Base-by-base conservation (phyloP, 495 filamentous ascomycete genomes). In the Penicillium goetzii region DNA sequence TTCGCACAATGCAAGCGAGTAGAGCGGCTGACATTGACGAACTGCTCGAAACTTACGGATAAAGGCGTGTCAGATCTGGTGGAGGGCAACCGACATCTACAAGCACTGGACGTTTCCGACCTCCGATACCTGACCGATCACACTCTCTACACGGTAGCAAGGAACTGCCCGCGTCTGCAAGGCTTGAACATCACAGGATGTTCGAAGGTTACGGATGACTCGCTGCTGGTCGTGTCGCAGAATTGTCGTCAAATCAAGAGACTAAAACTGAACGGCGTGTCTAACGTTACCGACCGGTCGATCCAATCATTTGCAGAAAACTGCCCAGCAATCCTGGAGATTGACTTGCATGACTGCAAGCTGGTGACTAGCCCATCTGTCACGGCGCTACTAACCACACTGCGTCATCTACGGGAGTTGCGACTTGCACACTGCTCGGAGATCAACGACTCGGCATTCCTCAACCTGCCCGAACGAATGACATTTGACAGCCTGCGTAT, bases 131-230 rank as follows among this genome's bases (percentile, higher is more conserved):
- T 98, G 59, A 97, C 95, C 4, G 92, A 97, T 63, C 80, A 83
- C 64, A 93, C 94, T 3, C 85, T 99, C 72, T 75, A 84, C 51
- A 84, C 87, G n/a, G 86, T 98, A 25, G 88, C 95, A 0, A 84
- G 86, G 49, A 89, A 93, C 74, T 97, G 94, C 71, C 80, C 81
- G 5, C 86, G 91, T 28, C 82, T 99, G 7, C 96, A 99, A 73
- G 96, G 96, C 15, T 80, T 99, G 53, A 99, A 99, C 67, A 87
- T 99, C 60, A 93, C 93, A 30, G 88, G 86, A 33, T 99, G 96
- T 80, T 84, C 78, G 55, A 90, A 88, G 71, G 84, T 97, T 38
- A 92, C 93, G 0, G 93, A 96, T 72, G 88, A 90, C 36, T 93
- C 92, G 30, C 78, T 99, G 72, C 84, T 91, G 40, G 82, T 84